These are phyloP conservation scores for Solanum microdontum DNA, from an alignment of 257 asterid genomes.

Conservation along the genomic window DNA sequence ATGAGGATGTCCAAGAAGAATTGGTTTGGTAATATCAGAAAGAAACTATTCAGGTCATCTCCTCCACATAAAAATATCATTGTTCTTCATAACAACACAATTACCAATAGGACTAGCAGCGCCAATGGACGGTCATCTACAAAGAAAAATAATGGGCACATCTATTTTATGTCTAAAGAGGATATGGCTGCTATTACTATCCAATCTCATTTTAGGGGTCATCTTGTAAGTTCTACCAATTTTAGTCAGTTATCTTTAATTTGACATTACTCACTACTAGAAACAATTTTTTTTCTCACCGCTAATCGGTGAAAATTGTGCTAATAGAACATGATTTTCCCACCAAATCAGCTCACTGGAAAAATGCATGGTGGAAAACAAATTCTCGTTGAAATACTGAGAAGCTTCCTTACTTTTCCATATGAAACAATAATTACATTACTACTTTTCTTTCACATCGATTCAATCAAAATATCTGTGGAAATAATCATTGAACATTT, in stretches of 20 bases:
- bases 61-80: slow-evolving; percentile 7
- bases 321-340: too few relatives aligned
- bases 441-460: background rate
- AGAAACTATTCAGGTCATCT: slow-evolving; percentile 32
- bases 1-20: slow-evolving; percentile 10
- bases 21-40: slow-evolving; percentile 29
- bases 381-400: too few relatives aligned
- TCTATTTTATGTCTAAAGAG: slow-evolving; percentile 27
- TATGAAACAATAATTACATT: background rate
- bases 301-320: too few relatives aligned
- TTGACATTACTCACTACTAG: background rate
- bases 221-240: slow-evolving; percentile 33
- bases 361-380: background rate
- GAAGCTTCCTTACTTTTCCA: background rate
- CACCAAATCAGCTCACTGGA: too few relatives aligned
- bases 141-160: background rate
- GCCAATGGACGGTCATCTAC: background rate
- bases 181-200: slow-evolving; percentile 61
- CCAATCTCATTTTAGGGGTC: slow-evolving; percentile 62
- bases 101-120: slow-evolving; percentile 1
- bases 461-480: too few relatives aligned
- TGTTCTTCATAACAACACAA: slow-evolving; percentile 31
- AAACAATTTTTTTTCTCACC: too few relatives aligned
- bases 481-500: background rate
- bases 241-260: background rate